Evolutionary conservation across 345 rosid genomes (phyloP).

Genomic region (Syzygium aromaticum): DNA sequence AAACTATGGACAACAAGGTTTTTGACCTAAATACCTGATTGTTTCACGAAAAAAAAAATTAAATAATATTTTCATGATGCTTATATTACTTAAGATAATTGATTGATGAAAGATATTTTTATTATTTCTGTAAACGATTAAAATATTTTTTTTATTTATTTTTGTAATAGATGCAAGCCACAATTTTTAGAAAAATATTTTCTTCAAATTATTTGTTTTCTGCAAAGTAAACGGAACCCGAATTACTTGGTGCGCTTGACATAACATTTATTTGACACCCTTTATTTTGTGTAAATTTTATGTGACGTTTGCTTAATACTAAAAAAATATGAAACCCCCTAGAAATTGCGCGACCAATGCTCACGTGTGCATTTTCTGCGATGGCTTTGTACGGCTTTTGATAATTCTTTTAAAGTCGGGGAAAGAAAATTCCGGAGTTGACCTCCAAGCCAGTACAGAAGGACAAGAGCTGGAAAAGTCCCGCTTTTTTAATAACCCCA

Average conservation of each 20-base stretch:
- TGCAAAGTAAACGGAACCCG: fast-evolving
- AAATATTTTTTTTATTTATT: neutral
- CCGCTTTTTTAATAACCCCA: neutral
- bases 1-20: neutral
- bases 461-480: neutral
- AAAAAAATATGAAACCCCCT: neutral
- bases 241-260: neutral
- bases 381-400: no score
- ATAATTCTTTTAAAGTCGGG: neutral
- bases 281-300: neutral
- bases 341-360: neutral
- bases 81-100: neutral
- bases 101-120: fast-evolving
- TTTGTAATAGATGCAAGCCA: fast-evolving
- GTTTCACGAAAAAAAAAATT: no score
- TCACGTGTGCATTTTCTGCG: neutral
- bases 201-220: neutral
- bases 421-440: neutral
- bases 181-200: neutral
- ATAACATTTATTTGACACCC: neutral
- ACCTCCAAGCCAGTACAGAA: neutral
- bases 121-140: neutral
- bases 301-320: neutral
- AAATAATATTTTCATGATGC: no score
- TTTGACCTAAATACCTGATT: no score